Evolutionary conservation across 306 rosid species (phyloP), one percentile per base, ranked within the genome.

Genomic region (Luffa acutangula): DNA sequence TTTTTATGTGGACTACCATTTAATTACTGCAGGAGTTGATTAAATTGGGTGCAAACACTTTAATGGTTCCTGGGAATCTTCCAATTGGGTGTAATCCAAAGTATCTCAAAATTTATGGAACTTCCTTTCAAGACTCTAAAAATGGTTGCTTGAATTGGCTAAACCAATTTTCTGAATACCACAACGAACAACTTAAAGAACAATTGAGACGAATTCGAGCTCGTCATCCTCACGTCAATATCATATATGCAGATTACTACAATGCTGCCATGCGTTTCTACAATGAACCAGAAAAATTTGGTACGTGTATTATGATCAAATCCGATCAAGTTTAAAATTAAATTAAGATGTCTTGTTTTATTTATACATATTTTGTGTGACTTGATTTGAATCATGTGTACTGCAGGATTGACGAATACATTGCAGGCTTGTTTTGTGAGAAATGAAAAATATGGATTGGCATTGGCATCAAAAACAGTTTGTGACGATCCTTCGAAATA

Each of bases 181-280:
- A 84, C 83, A 86, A 87, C 31, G 74, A 80, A 14, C 33, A 72
- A n/a, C 89, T 89, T 60, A 79, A 85, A 56, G 3, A 7, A 60
- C 86, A 83, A 82, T 9, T 86, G 33, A 0, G 53, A 10, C 81
- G 45, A 53, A 83, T 89, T 58, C 81, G 57, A 49, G 39, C 3
- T 37, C 83, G 73, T 33, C 25, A 87, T 79, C 88, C 89, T 8
- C 41, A 53, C 12, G 77, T 72, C 20, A 66, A 51, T 36, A 84
- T 89, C 77, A 83, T 87, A 21, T 87, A 87, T 66, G 89, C 81
- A 5, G 91, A 89, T 80, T 87, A 86, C 33, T 85, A 86, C 80
- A 78, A 86, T 59, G 83, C 86, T 21, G 70, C 81, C 3, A 75
- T 83, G 82, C 66, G 75, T 21, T 71, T 89, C 5, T 89, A 63